Evolutionary conservation across 2,329 filamentous ascomycete species (phyloP).

Genomic region (Fusarium paranaense): DNA sequence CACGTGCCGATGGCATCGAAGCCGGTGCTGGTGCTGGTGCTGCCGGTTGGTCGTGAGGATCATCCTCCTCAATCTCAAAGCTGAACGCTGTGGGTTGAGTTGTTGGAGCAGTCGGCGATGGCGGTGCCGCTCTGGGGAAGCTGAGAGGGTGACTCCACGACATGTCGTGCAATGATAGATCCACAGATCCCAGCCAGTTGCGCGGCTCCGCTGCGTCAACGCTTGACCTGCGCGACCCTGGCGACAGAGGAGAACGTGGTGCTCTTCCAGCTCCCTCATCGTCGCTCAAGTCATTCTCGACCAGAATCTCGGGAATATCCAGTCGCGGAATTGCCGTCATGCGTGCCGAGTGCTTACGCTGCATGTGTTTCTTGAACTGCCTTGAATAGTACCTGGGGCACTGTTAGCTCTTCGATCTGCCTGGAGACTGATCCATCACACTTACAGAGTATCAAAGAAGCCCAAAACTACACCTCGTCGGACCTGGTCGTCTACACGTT

Average conservation of each 20-base stretch:
- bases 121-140: slow-evolving; percentile 61
- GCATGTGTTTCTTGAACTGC: slow-evolving; percentile 80
- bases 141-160: slow-evolving; percentile 63
- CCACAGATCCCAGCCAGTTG: slow-evolving; percentile 58
- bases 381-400: slow-evolving; percentile 78
- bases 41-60: slow-evolving; percentile 40
- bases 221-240: slow-evolving; percentile 35
- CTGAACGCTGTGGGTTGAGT: slow-evolving; percentile 69
- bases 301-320: slow-evolving; percentile 88
- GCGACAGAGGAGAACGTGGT: slow-evolving; percentile 38
- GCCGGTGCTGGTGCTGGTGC: slow-evolving; percentile 54
- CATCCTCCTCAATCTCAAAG: slow-evolving; percentile 66
- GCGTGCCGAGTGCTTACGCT: slow-evolving; percentile 78
- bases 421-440: slow-evolving; percentile 13
- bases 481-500: slow-evolving; percentile 95
- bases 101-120: slow-evolving; percentile 51
- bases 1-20: slow-evolving; percentile 63
- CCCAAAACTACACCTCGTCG: slow-evolving; percentile 89
- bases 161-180: slow-evolving; percentile 53
- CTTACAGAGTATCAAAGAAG: slow-evolving; percentile 92
- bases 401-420: slow-evolving; percentile 9
- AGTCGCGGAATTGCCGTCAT: slow-evolving; percentile 84
- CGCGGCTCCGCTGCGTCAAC: slow-evolving; percentile 51
- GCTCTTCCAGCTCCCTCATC: slow-evolving; percentile 38
- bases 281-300: slow-evolving; percentile 79